Evolutionary conservation across 768 basidiomycete species (phyloP), one percentile per base, ranked within the genome.

Genomic region (Leccinum sublutescens): DNA sequence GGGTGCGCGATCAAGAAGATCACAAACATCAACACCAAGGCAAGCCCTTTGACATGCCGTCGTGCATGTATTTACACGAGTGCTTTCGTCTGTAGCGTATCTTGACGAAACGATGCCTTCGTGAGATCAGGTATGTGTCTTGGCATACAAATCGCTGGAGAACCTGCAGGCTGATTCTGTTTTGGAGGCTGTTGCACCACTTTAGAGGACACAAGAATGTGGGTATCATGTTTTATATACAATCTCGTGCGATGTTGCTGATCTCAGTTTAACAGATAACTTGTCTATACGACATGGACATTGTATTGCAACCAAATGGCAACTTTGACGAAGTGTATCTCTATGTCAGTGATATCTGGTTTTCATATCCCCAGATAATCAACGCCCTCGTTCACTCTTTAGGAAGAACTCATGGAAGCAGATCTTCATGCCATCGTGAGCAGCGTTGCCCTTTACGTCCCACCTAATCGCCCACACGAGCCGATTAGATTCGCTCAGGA

Each of bases 361-460:
- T 55, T 17, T 57, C n/a, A 40, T 11, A n/a, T 60, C 40, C 19
- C n/a, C 34, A n/a, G 36, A 58, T 50, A 25, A 56, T 51, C 21
- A 17, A 55, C 29, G n/a, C 15, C 48, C n/a, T 31, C 45, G 25
- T 53, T 57, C 36, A 58, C 8, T 38, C 57, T 57, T 38, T 75
- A 98, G 91, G 95, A 98, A 78, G 97, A 99, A 74, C 85, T 98
- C 65, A 99, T 98, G 97, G 97, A 99, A 73, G 97, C 97, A 56
- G 97, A 99, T 84, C 82, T 99, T 19, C 97, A 98, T 69, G 97
- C 97, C 19, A 99, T 99, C 74, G 95, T 95, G 67, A 75, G 85
- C 70, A 21, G 47, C 47, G 14, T 19, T 38, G 8, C 23, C 5
- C 19, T 29, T 40, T 33, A 31, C 21, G 19, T n/a, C 40, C 38